Evolutionary conservation across 1,284 basidiomycete genomes (phyloP), one percentile per base, ranked within the genome.

Genomic region (Sporisorium exsertum): DNA sequence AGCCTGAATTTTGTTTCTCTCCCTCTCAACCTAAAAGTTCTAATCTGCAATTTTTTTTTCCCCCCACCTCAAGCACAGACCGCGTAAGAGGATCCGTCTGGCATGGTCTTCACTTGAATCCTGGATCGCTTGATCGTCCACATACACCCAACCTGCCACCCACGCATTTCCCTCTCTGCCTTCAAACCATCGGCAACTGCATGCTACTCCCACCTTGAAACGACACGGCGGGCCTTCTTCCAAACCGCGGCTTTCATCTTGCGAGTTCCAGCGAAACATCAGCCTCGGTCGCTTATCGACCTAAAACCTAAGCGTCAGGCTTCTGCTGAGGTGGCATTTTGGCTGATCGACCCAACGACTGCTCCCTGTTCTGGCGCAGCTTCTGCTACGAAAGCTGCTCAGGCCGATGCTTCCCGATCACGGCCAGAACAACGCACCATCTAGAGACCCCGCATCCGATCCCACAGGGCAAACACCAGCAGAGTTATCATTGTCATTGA

Each of bases 331-430:
- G 43, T 33, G 55, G 20, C n/a, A 15, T 22, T n/a, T 24, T n/a
- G 18, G 8, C 43, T 46, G 49, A 52, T 54, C 56, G 42, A 47
- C 10, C 26, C 22, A 35, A 26, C n/a, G 40, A 20, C 40, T n/a
- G 27, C 37, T n/a, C 22, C 37, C 8, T 20, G 16, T 27, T 16
- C 22, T 37, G 35, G 24, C 50, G 57, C 57, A 49, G 46, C 45
- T 8, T 2, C 27, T 13, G 55, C 64, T 49, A 33, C 5, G 3
- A 33, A 24, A 65, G 63, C 63, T 47, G 40, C 37, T 52, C 58
- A 46, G 10, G 54, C 64, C 47, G 64, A 67, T 67, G 65, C 65
- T 55, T 46, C 54, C 54, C 65, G 45, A 67, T 50, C 50, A 24
- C 43, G 40, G 42, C n/a, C 47, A 45, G 29, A 32, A 32, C 58